A percentile compares a stretch with the other conserved stretches of the same genome.
phyloP scores from a whole-genome alignment of 1,284 basidiomycete genomes.

The Ustanciosporium gigantosporum region DNA sequence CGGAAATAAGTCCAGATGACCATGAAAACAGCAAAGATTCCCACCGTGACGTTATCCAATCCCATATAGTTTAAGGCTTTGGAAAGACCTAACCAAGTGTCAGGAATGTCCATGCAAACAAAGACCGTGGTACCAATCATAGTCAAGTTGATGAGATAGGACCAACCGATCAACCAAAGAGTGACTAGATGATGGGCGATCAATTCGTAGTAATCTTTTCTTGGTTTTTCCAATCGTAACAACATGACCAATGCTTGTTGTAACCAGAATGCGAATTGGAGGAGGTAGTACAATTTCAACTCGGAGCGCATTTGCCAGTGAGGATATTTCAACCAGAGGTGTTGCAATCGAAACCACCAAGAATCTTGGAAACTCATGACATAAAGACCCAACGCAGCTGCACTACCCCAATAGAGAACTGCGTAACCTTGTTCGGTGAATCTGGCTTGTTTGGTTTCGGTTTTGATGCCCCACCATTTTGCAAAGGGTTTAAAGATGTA shows the following conservation, averaged over 20 bases:
- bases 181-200: slow-evolving; percentile 85
- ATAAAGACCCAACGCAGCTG: slow-evolving; percentile 59
- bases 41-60: slow-evolving; percentile 40
- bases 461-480: slow-evolving; percentile 55
- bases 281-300: slow-evolving; percentile 89
- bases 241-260: slow-evolving; percentile 89
- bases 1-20: slow-evolving; percentile 74
- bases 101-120: slow-evolving; percentile 95
- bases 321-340: slow-evolving; percentile 58
- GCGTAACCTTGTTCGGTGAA: slow-evolving; percentile 59
- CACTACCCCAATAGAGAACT: slow-evolving; percentile 55
- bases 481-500: slow-evolving; percentile 75
- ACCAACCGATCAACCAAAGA: slow-evolving; percentile 86
- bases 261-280: slow-evolving; percentile 79
- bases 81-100: slow-evolving; percentile 71
- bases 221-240: slow-evolving; percentile 84
- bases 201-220: slow-evolving; percentile 87
- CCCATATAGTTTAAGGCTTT: slow-evolving; percentile 59
- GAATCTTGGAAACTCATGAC: slow-evolving; percentile 86
- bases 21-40: slow-evolving; percentile 53
- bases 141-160: slow-evolving; percentile 66
- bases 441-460: slow-evolving; percentile 48
- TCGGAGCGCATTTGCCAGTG: slow-evolving; percentile 76
- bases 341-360: slow-evolving; percentile 74
- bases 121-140: slow-evolving; percentile 89